A percentile compares a stretch with the other conserved stretches of the same genome.
Evolutionary conservation across 306 rosid species (phyloP).

Genomic region (Gynostemma pentaphyllum): DNA sequence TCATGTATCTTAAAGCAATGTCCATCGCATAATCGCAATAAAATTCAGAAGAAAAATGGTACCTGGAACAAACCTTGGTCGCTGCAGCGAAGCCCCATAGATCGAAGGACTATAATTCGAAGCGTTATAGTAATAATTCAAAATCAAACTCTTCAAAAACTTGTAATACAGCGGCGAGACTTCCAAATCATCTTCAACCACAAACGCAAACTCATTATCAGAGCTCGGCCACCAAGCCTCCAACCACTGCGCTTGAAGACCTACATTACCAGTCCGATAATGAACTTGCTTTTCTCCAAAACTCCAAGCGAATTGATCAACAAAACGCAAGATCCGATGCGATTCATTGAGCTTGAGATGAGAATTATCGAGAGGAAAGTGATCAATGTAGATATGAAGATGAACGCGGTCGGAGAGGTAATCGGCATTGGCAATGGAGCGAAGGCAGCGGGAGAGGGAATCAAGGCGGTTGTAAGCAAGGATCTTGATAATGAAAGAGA

Average conservation of each 20-base stretch:
- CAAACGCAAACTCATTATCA: slow-evolving; percentile 64
- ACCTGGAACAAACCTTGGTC: slow-evolving; percentile 99
- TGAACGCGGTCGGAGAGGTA: slow-evolving; percentile 70
- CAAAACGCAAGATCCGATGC: slow-evolving; percentile 49
- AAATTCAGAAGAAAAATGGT: slow-evolving; percentile 21
- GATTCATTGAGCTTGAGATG: slow-evolving; percentile 35
- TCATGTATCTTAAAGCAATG: too few species aligned
- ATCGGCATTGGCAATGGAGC: slow-evolving; percentile 69
- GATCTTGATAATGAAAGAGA: slow-evolving; percentile 56
- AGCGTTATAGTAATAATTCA: slow-evolving; percentile 61
- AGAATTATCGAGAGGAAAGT: slow-evolving; percentile 21
- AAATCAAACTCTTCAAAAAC: slow-evolving; percentile 52
- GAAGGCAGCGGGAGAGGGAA: slow-evolving; percentile 70
- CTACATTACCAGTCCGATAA: slow-evolving; percentile 65
- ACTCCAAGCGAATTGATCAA: slow-evolving; percentile 55
- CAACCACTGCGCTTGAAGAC: slow-evolving; percentile 96
- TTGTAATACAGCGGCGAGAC: slow-evolving; percentile 70
- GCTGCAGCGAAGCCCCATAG: slow-evolving; percentile 76
- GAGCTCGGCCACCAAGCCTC: slow-evolving; percentile 97
- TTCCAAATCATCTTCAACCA: slow-evolving; percentile 91
- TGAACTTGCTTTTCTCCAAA: slow-evolving; percentile 73
- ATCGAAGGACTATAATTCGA: slow-evolving; percentile 68
- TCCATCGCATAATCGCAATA: too few species aligned
- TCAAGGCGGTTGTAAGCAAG: slow-evolving; percentile 72
- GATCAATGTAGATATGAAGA: slow-evolving; percentile 72